Base-by-base conservation (phyloP, 2,329 filamentous ascomycete species). In the Cordyceps tenuipes region DNA sequence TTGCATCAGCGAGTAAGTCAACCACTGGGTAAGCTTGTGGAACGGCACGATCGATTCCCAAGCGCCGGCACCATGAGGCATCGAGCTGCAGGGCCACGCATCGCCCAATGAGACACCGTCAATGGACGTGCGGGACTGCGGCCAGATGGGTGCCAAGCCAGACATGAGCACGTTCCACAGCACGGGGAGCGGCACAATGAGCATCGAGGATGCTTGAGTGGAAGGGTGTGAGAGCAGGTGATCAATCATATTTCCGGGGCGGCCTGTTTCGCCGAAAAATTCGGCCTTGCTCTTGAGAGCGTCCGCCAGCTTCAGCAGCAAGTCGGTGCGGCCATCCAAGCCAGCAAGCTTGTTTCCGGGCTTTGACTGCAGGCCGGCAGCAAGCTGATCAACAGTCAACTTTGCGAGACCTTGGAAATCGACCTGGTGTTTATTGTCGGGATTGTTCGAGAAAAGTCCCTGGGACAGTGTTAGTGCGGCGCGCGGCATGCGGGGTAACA, bases 171-270 rank as follows among this genome's bases (percentile, higher is more conserved):
- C 85, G 63, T 86, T 86, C 94, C 94, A 99, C 8, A 99, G 79
- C 0, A 92, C 93, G 1, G 92, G 90, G 13, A 97, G 78, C 12
- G 89, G 84, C 48, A 97, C 85, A 64, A 97, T 91, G 1, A 93
- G 90, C 52, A 91, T 89, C 0, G 91, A 95, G 1, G 90, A 90
- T 15, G 90, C 91, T 69, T 93, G 88, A 5, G 93, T 97, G 2
- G 90, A 88, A 1, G 92, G 90, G 70, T 97, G 94, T 3, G 89
- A 89, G 44, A 97, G 82, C n/a, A 97, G 84, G 70, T 96, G 92
- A 73, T 97, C 91, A 63, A 97, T 85, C 86, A 99, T 91, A 71
- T 96, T 95, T 66, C 94, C 94, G 12, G 94, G 94, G 61, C 94
- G 82, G 56, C 87, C 89, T 69, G 92, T 86, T 1, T 82, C 80